These are phyloP conservation scores for Ceratocystis ficicola DNA, from an alignment of 2,329 filamentous ascomycete species.

Conservation along the genomic window DNA sequence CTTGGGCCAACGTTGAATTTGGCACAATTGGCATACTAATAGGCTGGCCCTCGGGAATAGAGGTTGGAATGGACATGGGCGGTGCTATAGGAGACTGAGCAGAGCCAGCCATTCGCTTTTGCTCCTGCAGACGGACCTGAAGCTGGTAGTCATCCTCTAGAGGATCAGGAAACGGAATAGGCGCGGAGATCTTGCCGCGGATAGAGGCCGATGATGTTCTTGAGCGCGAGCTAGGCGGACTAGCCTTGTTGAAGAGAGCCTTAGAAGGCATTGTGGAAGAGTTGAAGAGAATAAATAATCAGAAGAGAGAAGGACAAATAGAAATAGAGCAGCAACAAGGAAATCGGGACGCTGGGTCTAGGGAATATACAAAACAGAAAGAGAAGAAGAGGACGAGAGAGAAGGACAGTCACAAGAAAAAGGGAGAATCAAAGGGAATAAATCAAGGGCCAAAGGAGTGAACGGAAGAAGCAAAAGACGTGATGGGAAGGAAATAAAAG, in stretches of 20 bases:
- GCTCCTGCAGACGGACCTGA: not conserved
- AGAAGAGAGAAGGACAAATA: not conserved
- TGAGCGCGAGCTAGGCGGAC: slow-evolving; percentile 29
- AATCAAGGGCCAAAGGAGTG: not conserved
- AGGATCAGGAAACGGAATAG: slow-evolving; percentile 42
- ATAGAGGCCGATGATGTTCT: slow-evolving; percentile 31
- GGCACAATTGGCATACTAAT: slow-evolving; percentile 20
- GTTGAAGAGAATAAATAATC: not conserved
- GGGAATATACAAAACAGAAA: not conserved
- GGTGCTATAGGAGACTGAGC: slow-evolving; percentile 17
- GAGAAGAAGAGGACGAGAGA: not conserved
- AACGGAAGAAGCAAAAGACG: not conserved
- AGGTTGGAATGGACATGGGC: slow-evolving; percentile 17
- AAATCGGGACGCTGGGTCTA: not conserved
- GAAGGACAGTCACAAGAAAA: not conserved
- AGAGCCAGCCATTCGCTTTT: slow-evolving; percentile 25
- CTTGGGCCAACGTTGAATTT: slow-evolving; percentile 17
- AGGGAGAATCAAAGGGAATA: not conserved
- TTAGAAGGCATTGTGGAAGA: slow-evolving; percentile 2
- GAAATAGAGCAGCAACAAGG: not conserved
- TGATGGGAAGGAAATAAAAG: slow-evolving; percentile 4
- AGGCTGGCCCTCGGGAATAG: slow-evolving; percentile 19
- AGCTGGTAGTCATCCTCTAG: slow-evolving; percentile 41
- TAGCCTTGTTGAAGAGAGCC: slow-evolving; percentile 26
- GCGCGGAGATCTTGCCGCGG: slow-evolving; percentile 48